Conservation (phyloP, 106 monocot genomes). For the Narthecium ossifragum region DNA sequence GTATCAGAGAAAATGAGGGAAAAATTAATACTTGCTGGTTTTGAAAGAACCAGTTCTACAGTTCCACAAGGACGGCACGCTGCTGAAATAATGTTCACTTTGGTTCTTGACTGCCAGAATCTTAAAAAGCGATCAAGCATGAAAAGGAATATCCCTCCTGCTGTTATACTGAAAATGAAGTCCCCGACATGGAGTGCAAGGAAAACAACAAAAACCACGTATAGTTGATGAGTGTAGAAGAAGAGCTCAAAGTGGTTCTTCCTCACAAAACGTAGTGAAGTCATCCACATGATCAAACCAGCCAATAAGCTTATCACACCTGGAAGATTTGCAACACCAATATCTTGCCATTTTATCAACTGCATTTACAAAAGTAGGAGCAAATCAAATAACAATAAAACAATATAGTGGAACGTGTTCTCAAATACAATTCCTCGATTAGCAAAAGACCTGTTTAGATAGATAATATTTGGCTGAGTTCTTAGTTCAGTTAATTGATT, state of each 20-base stretch:
- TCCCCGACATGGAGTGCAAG: constrained; percentile 85
- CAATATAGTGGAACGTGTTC: no score
- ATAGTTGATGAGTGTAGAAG: constrained; percentile 96
- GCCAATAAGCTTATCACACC: constrained; percentile 79
- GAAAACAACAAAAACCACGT: constrained; percentile 77
- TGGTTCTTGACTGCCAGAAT: constrained; percentile 71
- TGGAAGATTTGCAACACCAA: constrained; percentile 67
- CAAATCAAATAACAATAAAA: no score
- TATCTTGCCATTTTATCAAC: constrained; percentile 59
- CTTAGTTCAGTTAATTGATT: no score
- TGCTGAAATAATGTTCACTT: constrained; percentile 70
- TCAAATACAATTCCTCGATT: no score
- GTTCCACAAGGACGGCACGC: constrained; percentile 82
- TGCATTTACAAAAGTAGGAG: constrained; percentile 13
- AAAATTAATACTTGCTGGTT: constrained; percentile 61
- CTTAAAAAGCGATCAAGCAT: constrained; percentile 76
- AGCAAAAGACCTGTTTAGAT: no score
- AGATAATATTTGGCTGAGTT: no score
- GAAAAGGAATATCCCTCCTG: constrained; percentile 77
- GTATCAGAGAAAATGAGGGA: not conserved
- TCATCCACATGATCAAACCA: constrained; percentile 86
- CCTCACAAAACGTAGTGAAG: constrained; percentile 62
- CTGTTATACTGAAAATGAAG: constrained; percentile 55
- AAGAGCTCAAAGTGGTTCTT: constrained; percentile 67
- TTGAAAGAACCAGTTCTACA: constrained; percentile 69